A percentile compares a stretch with the other conserved stretches of the same genome.
These are phyloP conservation scores for Candolleomyces aberdarensis DNA, from an alignment of 768 basidiomycete species.

Conservation along the genomic window DNA sequence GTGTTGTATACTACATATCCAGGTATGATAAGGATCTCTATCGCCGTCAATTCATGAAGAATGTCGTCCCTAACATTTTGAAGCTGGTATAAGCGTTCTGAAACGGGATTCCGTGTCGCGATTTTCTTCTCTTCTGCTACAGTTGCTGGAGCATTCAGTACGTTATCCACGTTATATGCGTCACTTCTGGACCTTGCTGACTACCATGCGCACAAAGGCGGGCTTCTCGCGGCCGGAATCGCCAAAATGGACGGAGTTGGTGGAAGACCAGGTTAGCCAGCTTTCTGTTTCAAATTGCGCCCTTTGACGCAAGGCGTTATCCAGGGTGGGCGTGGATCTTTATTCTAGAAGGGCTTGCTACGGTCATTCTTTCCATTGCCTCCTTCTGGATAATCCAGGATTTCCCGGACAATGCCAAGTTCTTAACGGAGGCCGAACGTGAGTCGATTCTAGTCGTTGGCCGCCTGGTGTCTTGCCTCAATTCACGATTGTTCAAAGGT, in stretches of 20 bases:
- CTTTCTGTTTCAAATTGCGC: background rate
- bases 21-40: conserved; percentile 34
- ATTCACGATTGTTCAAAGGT: conserved; percentile 29
- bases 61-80: background rate
- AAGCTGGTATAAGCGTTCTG: conserved; percentile 80
- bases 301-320: background rate
- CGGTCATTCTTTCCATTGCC: conserved; percentile 52
- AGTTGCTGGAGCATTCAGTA: conserved; percentile 73
- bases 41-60: background rate
- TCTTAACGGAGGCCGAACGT: conserved; percentile 64
- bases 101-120: conserved; percentile 69
- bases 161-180: conserved; percentile 10
- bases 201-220: conserved; percentile 35
- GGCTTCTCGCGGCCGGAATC: conserved; percentile 63
- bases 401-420: conserved; percentile 74
- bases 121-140: conserved; percentile 82
- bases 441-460: conserved; percentile 13
- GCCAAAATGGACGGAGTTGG: conserved; percentile 69
- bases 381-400: conserved; percentile 77
- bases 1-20: conserved; percentile 61
- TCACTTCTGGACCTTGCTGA: background rate
- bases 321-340: conserved; percentile 68
- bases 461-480: background rate
- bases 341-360: conserved; percentile 71
- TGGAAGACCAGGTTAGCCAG: conserved; percentile 51